These are phyloP conservation scores for Graphilbum sp. DNA, from an alignment of 2,329 filamentous ascomycete species.

Conservation along the genomic window DNA sequence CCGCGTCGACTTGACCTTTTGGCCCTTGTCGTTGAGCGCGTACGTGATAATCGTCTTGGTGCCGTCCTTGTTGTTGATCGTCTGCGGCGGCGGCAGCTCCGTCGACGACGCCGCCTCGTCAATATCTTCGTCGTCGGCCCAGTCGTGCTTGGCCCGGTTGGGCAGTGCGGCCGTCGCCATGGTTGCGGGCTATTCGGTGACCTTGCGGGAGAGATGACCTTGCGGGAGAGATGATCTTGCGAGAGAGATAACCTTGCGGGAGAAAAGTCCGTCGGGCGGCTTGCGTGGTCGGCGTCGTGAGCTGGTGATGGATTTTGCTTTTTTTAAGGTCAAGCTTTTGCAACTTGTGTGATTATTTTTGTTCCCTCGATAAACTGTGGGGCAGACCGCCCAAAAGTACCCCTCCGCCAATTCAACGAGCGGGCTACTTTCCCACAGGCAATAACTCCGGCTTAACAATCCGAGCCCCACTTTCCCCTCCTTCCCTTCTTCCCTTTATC, in stretches of 20 bases:
- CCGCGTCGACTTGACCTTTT: conserved; percentile 94
- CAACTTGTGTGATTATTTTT: background rate
- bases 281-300: no score
- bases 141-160: conserved; percentile 43
- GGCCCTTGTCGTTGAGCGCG: conserved; percentile 78
- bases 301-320: background rate
- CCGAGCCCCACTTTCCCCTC: no score
- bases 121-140: conserved; percentile 91
- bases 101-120: conserved; percentile 43
- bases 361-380: no score
- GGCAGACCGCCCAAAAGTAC: background rate
- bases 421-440: background rate
- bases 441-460: no score
- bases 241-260: no score
- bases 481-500: no score
- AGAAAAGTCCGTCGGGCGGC: no score
- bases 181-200: no score
- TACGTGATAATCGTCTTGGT: conserved; percentile 91
- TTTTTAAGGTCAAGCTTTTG: background rate
- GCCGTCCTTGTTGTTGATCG: conserved; percentile 94
- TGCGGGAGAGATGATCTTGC: no score
- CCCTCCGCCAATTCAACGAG: background rate
- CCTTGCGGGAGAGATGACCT: no score
- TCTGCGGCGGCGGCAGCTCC: conserved; percentile 68
- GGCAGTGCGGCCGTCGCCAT: conserved; percentile 9